Base-by-base conservation (phyloP, 2,329 filamentous ascomycete genomes). In the Zalaria obscura region DNA sequence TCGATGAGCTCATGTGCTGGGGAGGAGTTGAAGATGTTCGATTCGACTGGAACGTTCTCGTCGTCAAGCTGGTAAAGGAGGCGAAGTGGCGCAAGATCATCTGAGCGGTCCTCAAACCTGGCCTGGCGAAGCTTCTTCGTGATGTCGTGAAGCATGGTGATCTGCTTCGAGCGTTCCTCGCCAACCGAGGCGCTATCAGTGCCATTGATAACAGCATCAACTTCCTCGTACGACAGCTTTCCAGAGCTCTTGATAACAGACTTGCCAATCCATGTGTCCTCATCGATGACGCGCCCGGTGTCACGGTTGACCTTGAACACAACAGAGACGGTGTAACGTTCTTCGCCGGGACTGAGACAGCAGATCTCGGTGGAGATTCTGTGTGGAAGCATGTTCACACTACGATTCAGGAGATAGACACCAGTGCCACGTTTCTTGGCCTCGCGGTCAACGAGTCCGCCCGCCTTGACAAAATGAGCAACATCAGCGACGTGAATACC, bases 401-500 rank as follows among this genome's bases (percentile, higher is more conserved):
- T 81, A 67, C 87, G 80, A 67, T 94, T 91, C 66, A 94, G 82
- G 48, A 98, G 72, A 57, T 96, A 93, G 25, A 98, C 91, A 31
- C 87, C 88, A 43, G 88, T 96, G 46, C 89, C 89, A 50, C 91
- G 85, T 73, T 96, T 98, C 75, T 91, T 94, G 7, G 91, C 91
- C 65, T 98, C 91, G 37, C 91, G 82, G 56, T 98, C 91, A 39
- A 96, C 88, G 36, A 96, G 75, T 10, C 88, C 94, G 68, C 93
- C 93, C 38, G 81, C 73, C 72, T 96, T 96, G 60, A 98, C 85
- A 58, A 98, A 98, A 65, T 98, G 86, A 46, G 91, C 81, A 51
- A 96, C 81, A 62, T 98, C 91, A 28, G 89, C 79, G 56, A 98
- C 84, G 64, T 98, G 91, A 43, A 96, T 78, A 66, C 88, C 91